phyloP scores from a whole-genome alignment of 129 eudicot genomes.

The Flaveria linearis region DNA sequence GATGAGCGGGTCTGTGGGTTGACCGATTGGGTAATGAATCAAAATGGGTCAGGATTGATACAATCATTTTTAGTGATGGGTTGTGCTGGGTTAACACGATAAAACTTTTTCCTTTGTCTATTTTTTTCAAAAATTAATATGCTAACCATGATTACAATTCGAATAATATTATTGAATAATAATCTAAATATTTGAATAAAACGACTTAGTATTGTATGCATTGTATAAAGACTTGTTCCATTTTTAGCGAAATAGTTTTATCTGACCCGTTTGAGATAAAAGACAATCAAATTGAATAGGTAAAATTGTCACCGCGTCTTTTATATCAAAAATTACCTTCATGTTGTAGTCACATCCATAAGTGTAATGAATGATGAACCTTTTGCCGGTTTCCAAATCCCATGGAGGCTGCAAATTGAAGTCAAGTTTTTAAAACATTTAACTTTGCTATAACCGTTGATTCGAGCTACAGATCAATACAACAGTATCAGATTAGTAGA shows the following conservation, averaged over 20 bases:
- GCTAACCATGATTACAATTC: no score
- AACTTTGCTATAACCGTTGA: neutral
- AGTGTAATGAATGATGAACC: constrained; percentile 65
- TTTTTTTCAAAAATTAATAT: no score
- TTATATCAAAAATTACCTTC: constrained; percentile 45
- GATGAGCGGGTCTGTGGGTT: no score
- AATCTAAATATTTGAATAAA: neutral
- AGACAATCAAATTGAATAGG: neutral
- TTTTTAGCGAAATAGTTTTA: neutral
- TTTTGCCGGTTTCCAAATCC: constrained; percentile 53
- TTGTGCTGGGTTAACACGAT: neutral
- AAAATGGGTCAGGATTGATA: neutral
- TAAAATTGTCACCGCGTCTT: neutral
- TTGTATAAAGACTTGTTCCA: neutral
- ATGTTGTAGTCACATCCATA: constrained; percentile 71
- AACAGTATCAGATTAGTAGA: neutral
- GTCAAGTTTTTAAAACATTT: constrained; percentile 2
- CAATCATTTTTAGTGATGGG: neutral
- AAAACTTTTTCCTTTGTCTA: neutral
- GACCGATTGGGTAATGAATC: neutral
- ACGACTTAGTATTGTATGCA: neutral
- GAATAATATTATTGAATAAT: neutral
- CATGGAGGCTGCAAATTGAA: constrained; percentile 62
- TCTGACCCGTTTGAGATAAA: constrained; percentile 8
- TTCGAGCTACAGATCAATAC: neutral